Conservation (phyloP, 495 filamentous ascomycete species). For the Aspergillus asperescens region DNA sequence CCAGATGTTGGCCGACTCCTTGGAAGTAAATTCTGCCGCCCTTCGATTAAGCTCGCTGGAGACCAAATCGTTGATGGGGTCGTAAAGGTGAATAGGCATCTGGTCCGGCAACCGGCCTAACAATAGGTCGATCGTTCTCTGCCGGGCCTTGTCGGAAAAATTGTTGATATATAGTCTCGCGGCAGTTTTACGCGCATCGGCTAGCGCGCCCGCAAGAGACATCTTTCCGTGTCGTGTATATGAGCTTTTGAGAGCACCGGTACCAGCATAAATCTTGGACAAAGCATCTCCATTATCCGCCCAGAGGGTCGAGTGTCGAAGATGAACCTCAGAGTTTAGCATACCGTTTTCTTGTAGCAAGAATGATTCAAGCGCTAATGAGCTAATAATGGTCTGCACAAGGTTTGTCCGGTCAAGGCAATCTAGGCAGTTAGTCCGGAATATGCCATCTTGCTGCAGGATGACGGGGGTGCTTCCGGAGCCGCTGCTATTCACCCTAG, state of each 20-base stretch:
- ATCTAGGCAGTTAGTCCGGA: constrained; percentile 93
- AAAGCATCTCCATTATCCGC: constrained; percentile 97
- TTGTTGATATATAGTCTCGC: constrained; percentile 95
- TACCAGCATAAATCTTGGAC: constrained; percentile 94
- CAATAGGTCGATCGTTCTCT: constrained; percentile 90
- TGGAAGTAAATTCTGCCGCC: constrained; percentile 49
- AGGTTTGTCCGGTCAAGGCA: constrained; percentile 95
- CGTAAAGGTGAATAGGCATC: constrained; percentile 75
- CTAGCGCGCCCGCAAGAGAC: constrained; percentile 89
- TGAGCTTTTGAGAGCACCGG: constrained; percentile 89
- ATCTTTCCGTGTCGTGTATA: constrained; percentile 96
- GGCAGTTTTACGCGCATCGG: constrained; percentile 90
- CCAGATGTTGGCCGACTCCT: constrained; percentile 57
- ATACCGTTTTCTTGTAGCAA: constrained; percentile 60
- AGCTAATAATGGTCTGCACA: constrained; percentile 89
- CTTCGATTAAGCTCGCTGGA: constrained; percentile 64
- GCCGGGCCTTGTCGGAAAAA: constrained; percentile 86
- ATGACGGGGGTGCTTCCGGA: constrained; percentile 58
- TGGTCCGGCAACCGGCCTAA: constrained; percentile 82
- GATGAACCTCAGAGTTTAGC: constrained; percentile 75
- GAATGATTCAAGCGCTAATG: constrained; percentile 82
- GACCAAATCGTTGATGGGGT: constrained; percentile 90
- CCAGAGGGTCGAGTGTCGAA: constrained; percentile 87
- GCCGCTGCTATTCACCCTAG: constrained; percentile 23
- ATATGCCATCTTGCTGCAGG: constrained; percentile 87